A percentile compares a stretch with the other conserved stretches of the same genome.
phyloP scores from a whole-genome alignment of 2,329 filamentous ascomycete genomes.

The Pleurostoma richardsiae region DNA sequence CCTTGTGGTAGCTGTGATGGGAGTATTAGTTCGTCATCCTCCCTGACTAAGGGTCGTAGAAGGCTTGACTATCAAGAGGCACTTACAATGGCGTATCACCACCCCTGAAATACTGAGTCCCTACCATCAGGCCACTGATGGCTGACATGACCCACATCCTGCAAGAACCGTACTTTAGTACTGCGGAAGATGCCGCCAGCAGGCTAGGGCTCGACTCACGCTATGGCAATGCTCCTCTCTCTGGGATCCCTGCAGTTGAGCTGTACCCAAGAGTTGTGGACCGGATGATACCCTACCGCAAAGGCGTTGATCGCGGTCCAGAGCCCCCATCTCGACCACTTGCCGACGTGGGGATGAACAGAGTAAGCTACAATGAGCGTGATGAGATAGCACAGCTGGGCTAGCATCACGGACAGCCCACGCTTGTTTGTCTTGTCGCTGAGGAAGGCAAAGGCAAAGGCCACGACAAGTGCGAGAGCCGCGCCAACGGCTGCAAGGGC shows the following conservation, averaged over 20 bases:
- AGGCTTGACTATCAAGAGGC: too few species aligned
- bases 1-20: neutral
- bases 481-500: conserved; percentile 37
- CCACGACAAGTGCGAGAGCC: conserved; percentile 37
- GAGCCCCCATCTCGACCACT: conserved; percentile 43
- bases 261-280: conserved; percentile 48
- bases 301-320: conserved; percentile 47
- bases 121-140: conserved; percentile 18
- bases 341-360: conserved; percentile 35
- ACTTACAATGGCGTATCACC: conserved; percentile 13
- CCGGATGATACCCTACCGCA: conserved; percentile 47
- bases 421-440: conserved; percentile 39
- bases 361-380: conserved; percentile 32
- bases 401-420: conserved; percentile 35
- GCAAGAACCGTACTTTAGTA: neutral
- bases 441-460: conserved; percentile 41
- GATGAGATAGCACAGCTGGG: conserved; percentile 38
- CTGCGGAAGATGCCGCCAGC: neutral
- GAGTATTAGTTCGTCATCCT: neutral
- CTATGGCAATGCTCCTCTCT: conserved; percentile 43
- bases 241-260: conserved; percentile 40
- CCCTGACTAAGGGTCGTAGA: too few species aligned
- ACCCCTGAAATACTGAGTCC: conserved; percentile 16
- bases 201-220: conserved; percentile 24
- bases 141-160: conserved; percentile 15